phyloP scores from a whole-genome alignment of 106 monocot genomes.

The Dioscorea dumetorum region DNA sequence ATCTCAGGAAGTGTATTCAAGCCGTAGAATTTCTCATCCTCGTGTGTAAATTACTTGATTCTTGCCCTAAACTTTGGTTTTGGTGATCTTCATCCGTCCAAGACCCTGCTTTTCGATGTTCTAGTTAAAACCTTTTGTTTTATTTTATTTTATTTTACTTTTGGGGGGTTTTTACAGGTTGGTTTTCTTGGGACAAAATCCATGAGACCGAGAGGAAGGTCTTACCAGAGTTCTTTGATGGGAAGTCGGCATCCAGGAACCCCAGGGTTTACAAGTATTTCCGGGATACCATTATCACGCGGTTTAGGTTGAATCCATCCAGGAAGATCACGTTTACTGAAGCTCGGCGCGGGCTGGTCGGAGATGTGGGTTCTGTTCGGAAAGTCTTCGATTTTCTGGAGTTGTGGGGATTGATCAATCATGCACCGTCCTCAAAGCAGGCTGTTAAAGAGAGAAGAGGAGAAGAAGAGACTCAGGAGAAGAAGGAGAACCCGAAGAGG shows the following conservation, averaged over 20 bases:
- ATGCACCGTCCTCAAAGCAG: slow-evolving; percentile 35
- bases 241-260: slow-evolving; percentile 46
- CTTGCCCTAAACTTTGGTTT: too few relatives aligned
- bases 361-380: slow-evolving; percentile 68
- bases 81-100: too few relatives aligned
- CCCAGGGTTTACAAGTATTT: slow-evolving; percentile 69
- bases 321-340: slow-evolving; percentile 80
- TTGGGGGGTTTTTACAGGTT: slow-evolving; percentile 25
- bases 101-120: too few relatives aligned
- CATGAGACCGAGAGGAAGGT: slow-evolving; percentile 61
- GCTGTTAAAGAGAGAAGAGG: slow-evolving; percentile 28
- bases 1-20: too few relatives aligned
- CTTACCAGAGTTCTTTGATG: slow-evolving; percentile 88
- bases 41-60: too few relatives aligned
- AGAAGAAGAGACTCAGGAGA: slow-evolving; percentile 20
- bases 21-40: too few relatives aligned
- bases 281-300: slow-evolving; percentile 53
- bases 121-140: too few relatives aligned
- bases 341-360: slow-evolving; percentile 48
- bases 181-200: slow-evolving; percentile 72
- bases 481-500: slow-evolving; percentile 36
- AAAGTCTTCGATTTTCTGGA: slow-evolving; percentile 91
- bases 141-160: too few relatives aligned
- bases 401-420: slow-evolving; percentile 88
- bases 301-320: slow-evolving; percentile 48